Percentiles rank a stretch among this genome's conserved stretches.
These are phyloP conservation scores for Suillus variegatus DNA, from an alignment of 768 basidiomycete genomes.

Conservation along the genomic window DNA sequence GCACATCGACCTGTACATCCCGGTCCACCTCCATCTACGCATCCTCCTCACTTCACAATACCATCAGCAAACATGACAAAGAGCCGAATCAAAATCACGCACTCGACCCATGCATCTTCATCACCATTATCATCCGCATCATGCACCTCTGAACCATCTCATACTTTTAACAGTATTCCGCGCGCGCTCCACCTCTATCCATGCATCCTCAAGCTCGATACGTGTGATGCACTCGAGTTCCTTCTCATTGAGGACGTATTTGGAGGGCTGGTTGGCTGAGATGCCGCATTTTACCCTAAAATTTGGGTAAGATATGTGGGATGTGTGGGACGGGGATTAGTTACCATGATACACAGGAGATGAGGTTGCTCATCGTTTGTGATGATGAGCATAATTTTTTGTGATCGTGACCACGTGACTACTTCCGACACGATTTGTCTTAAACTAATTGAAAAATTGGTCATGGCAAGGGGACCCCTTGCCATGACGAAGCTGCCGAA, in stretches of 20 bases:
- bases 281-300: conserved; percentile 79
- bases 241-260: conserved; percentile 87
- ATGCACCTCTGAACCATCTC: conserved; percentile 66
- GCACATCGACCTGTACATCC: conserved; percentile 29
- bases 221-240: conserved; percentile 89
- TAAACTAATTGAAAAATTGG: too few relatives aligned
- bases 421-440: too few relatives aligned
- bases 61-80: conserved; percentile 17
- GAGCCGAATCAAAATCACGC: conserved; percentile 39
- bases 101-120: conserved; percentile 84
- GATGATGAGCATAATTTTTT: conserved; percentile 5
- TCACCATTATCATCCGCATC: conserved; percentile 50
- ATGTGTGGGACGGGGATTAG: conserved; percentile 2
- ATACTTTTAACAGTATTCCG: conserved; percentile 74
- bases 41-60: conserved; percentile 44
- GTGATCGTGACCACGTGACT: neutral
- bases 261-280: conserved; percentile 70
- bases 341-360: conserved; percentile 68
- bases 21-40: conserved; percentile 67
- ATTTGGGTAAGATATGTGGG: conserved; percentile 7
- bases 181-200: conserved; percentile 79
- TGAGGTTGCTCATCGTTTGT: conserved; percentile 65
- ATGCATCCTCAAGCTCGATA: conserved; percentile 89
- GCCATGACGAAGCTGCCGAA: too few relatives aligned
- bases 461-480: too few relatives aligned